Evolutionary conservation across 805 yeast genomes (phyloP), one percentile per base, ranked within the genome.

Genomic region (Metschnikowia kofuensis): DNA sequence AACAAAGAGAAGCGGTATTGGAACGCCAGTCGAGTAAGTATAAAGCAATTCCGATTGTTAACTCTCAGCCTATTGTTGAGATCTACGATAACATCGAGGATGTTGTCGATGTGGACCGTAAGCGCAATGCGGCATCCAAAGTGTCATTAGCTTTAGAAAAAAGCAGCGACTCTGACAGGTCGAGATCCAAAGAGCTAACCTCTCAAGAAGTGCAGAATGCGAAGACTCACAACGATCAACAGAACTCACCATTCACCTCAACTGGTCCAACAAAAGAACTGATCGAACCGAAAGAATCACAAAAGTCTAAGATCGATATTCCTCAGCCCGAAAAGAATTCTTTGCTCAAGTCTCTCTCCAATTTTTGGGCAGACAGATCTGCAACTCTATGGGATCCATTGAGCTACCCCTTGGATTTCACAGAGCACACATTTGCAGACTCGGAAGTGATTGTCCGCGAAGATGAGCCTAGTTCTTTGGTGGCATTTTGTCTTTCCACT

Each of bases 311-410:
- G 29, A 40, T 62, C 10, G 72, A 69, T 11, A 58, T 71, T 35
- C 71, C 74, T 0, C 76, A 70, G 43, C 76, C 76, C 6, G 97
- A 91, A 60, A 80, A 82, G 55, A 80, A 84, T 21, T 85, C 97
- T 0, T 66, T 94, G 34, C 79, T 94, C 70, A 89, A 87, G 58
- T 83, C 96, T 0, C 71, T 95, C 48, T 81, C 96, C 0, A 89
- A 84, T 58, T 94, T 94, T 66, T 94, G 98, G 98, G 97, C 97
- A 1, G 98, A 94, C 67, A 74, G 99, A 59, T 88, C 98, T 0
- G 94, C 97, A 0, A 85, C 95, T 1, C 76, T 94, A 16, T 95
- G 98, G 98, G 90, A 88, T 55, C 96, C 97, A 0, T 72, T 94
- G 32, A 85, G 80, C 15, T 91, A 90, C 66, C 96, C 98, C 1